A percentile compares a stretch with the other conserved stretches of the same genome.
Evolutionary conservation across 257 asterid genomes (phyloP).

Genomic region (Thymus quinquecostatus): DNA sequence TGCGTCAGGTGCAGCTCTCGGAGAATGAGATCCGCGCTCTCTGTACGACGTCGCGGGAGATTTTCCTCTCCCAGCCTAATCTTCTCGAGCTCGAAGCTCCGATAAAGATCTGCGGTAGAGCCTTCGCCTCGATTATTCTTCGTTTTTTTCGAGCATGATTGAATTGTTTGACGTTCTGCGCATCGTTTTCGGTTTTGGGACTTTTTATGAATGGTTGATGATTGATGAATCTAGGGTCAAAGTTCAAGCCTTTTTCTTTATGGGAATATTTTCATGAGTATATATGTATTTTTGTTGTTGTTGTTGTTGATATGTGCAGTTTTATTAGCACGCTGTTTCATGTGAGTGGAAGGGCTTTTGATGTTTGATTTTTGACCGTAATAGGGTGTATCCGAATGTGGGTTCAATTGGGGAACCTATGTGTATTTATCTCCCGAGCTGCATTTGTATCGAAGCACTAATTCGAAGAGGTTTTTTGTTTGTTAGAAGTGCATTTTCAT

Average conservation of each 20-base stretch:
- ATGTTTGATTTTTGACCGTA: not conserved
- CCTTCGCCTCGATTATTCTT: not conserved
- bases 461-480: not conserved
- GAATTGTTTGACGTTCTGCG: not conserved
- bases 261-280: not conserved
- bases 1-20: constrained; percentile 77
- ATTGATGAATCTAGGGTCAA: constrained; percentile 22
- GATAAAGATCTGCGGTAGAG: constrained; percentile 81
- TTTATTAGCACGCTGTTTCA: not conserved
- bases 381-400: not conserved
- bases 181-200: not conserved
- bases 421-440: constrained; percentile 1
- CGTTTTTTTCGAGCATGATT: not conserved
- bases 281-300: not conserved
- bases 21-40: constrained; percentile 83
- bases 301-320: not conserved
- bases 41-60: constrained; percentile 66
- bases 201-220: constrained; percentile 5
- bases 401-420: too few relatives aligned
- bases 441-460: not conserved
- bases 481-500: constrained; percentile 7
- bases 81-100: constrained; percentile 88
- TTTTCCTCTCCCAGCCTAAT: constrained; percentile 80
- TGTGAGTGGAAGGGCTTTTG: not conserved
- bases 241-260: constrained; percentile 9